Evolutionary conservation across 2,329 filamentous ascomycete species (phyloP).

Genomic region (Paradendryphiella salina): DNA sequence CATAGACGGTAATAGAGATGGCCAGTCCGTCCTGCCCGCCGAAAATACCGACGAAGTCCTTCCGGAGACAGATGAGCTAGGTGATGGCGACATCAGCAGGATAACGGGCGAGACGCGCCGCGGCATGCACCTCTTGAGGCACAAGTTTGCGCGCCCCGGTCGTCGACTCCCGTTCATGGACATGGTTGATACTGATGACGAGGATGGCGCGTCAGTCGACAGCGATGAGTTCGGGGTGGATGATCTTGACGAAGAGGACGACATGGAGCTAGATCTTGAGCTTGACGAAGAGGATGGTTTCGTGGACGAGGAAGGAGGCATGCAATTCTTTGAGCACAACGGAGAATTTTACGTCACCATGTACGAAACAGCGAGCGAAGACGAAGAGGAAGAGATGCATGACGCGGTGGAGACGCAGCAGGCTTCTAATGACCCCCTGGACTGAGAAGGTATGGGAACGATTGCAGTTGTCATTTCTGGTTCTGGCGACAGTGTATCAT

Average conservation of each 20-base stretch:
- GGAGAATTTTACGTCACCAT: conserved; percentile 13
- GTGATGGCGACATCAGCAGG: conserved; percentile 17
- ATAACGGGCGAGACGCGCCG: conserved; percentile 18
- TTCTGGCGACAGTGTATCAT: no score
- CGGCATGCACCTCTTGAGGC: conserved; percentile 13
- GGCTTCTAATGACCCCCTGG: conserved; percentile 1
- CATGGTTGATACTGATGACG: conserved; percentile 3
- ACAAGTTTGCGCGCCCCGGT: conserved; percentile 10
- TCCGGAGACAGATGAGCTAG: conserved; percentile 34
- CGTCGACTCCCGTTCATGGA: background rate
- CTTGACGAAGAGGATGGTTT: conserved; percentile 23
- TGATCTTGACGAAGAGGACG: conserved; percentile 12
- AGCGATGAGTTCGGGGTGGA: conserved; percentile 4
- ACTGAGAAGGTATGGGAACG: background rate
- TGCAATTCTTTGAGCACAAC: conserved; percentile 13
- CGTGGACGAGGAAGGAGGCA: conserved; percentile 6
- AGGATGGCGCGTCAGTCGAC: background rate
- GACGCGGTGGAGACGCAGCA: conserved; percentile 5
- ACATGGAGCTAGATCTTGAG: conserved; percentile 18
- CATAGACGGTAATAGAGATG: conserved; percentile 7
- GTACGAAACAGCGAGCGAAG: conserved; percentile 6
- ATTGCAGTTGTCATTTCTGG: no score
- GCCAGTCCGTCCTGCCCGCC: background rate
- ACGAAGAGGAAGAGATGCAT: conserved; percentile 8
- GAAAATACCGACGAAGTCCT: background rate